Percentiles rank a stretch among this genome's conserved stretches.
Evolutionary conservation across 1,284 basidiomycete genomes (phyloP).

Genomic region (Tetrapyrgos nigripes): DNA sequence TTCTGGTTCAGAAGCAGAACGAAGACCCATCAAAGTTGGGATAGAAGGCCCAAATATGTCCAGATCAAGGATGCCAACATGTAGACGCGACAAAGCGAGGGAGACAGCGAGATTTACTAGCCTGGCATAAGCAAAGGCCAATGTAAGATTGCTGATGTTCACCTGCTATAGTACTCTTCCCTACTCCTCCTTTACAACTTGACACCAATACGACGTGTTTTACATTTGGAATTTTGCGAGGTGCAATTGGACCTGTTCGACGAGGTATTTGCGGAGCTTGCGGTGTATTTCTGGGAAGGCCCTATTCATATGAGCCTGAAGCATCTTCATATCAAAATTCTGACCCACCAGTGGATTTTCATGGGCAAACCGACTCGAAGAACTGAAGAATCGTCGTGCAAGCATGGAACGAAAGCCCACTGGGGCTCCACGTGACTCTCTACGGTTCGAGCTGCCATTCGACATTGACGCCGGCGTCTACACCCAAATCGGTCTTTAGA

Average conservation of each 20-base stretch:
- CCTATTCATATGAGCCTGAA: slow-evolving; percentile 43
- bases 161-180: slow-evolving; percentile 96
- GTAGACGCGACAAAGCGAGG: slow-evolving; percentile 61
- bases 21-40: slow-evolving; percentile 95
- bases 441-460: too few species aligned
- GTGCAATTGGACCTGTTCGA: slow-evolving; percentile 54
- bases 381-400: slow-evolving; percentile 4
- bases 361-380: slow-evolving; percentile 30
- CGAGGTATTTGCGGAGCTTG: slow-evolving; percentile 67
- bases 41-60: slow-evolving; percentile 97
- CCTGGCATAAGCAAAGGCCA: too few species aligned
- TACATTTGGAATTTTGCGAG: slow-evolving; percentile 69
- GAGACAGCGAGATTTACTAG: slow-evolving; percentile 90
- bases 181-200: slow-evolving; percentile 96
- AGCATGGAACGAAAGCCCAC: too few species aligned
- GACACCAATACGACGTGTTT: slow-evolving; percentile 85
- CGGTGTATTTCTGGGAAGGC: slow-evolving; percentile 53
- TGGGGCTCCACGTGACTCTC: too few species aligned
- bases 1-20: slow-evolving; percentile 80
- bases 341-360: slow-evolving; percentile 52
- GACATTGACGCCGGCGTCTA: too few species aligned
- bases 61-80: slow-evolving; percentile 91
- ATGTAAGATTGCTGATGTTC: slow-evolving; percentile 20
- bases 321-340: slow-evolving; percentile 5
- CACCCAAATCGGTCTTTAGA: too few species aligned